Evolutionary conservation across 768 basidiomycete species (phyloP).

Genomic region (Trametes cingulata): DNA sequence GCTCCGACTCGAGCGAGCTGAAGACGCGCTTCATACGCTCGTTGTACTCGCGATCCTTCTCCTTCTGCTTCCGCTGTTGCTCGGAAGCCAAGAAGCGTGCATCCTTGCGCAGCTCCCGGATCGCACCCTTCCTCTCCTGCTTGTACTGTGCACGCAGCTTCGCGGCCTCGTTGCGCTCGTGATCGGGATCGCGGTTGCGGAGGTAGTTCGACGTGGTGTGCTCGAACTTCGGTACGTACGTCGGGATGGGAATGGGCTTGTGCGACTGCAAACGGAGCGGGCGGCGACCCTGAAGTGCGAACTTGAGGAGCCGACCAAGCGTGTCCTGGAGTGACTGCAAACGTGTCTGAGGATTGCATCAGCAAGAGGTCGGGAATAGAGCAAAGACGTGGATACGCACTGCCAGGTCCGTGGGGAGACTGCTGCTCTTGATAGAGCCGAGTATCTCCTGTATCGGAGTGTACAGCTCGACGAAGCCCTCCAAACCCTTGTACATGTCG

Average conservation of each 20-base stretch:
- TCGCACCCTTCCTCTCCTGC: constrained; percentile 95
- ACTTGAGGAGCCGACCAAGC: constrained; percentile 66
- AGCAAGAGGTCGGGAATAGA: not conserved
- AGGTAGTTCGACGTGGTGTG: constrained; percentile 69
- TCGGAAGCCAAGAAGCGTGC: constrained; percentile 89
- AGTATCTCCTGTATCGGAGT: constrained; percentile 64
- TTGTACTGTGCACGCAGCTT: constrained; percentile 90
- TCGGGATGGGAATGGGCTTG: constrained; percentile 93
- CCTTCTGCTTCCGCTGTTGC: constrained; percentile 78
- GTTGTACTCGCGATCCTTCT: constrained; percentile 82
- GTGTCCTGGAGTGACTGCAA: constrained; percentile 48
- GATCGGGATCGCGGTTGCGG: constrained; percentile 86
- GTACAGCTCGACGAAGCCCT: constrained; percentile 86
- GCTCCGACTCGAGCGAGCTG: constrained; percentile 77
- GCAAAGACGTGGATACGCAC: constrained; percentile 42
- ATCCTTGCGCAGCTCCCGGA: constrained; percentile 94
- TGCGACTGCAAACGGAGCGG: constrained; percentile 89
- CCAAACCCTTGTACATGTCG: constrained; percentile 73
- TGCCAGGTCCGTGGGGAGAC: constrained; percentile 53
- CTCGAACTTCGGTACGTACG: constrained; percentile 95
- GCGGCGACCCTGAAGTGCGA: constrained; percentile 67
- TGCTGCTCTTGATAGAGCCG: constrained; percentile 46
- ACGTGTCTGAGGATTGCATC: constrained; percentile 43
- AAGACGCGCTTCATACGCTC: constrained; percentile 82
- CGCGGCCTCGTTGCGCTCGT: constrained; percentile 80